Percentiles rank a stretch among this genome's conserved stretches.
Evolutionary conservation across 1,284 basidiomycete genomes (phyloP).

Genomic region (Irpex sp.): DNA sequence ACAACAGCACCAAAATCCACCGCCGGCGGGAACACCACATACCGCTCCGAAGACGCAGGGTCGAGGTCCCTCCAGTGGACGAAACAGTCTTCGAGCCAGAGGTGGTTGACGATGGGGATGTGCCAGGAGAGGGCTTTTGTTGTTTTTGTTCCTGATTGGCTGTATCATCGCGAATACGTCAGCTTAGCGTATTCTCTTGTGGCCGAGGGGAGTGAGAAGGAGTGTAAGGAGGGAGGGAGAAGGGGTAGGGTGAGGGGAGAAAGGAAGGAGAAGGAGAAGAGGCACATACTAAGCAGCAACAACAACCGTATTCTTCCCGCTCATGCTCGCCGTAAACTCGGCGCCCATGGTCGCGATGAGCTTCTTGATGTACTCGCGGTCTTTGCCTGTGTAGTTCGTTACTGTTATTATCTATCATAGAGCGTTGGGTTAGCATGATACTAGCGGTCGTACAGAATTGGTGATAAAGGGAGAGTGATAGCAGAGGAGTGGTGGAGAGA

Average conservation of each 20-base stretch:
- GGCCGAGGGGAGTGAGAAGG: no score
- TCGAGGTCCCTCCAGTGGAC: constrained; percentile 68
- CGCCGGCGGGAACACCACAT: constrained; percentile 60
- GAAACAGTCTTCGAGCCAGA: constrained; percentile 88
- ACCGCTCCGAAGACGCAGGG: constrained; percentile 50
- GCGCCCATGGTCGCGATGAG: constrained; percentile 76
- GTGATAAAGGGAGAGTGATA: no score
- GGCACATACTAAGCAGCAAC: constrained; percentile 74
- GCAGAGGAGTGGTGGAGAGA: no score
- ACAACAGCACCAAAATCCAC: constrained; percentile 61
- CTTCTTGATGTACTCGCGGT: constrained; percentile 81
- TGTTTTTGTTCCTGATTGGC: constrained; percentile 68
- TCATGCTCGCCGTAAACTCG: constrained; percentile 77
- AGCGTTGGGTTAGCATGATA: no score
- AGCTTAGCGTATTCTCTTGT: no score
- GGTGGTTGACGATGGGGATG: constrained; percentile 83
- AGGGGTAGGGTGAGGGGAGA: neutral
- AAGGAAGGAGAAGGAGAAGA: neutral
- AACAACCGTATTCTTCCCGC: constrained; percentile 67
- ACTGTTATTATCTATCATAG: constrained; percentile 82
- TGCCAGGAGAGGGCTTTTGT: constrained; percentile 72
- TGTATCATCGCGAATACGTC: no score
- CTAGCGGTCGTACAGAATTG: no score
- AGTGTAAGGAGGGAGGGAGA: no score
- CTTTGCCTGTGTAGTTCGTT: constrained; percentile 82